Base-by-base conservation (phyloP, 306 rosid genomes). In the Dalbergia cochinchinensis region DNA sequence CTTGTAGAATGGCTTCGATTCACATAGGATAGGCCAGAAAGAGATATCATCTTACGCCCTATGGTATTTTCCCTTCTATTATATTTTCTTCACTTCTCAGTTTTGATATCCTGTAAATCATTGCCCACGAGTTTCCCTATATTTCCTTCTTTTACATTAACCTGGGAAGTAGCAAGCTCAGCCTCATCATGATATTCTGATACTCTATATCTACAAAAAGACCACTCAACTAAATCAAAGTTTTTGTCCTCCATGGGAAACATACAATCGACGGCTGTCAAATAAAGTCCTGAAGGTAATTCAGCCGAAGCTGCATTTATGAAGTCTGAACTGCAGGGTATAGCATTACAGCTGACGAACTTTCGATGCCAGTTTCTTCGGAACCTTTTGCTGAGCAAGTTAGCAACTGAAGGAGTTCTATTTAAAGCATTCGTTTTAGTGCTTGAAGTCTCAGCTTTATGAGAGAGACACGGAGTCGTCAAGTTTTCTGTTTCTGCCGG, bases 191-290 rank as follows among this genome's bases (percentile, higher is more conserved):
- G 88, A 82, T 55, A 92, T 59, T 74, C 48, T 6, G 92, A 85
- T 76, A 89, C 77, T 85, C 98, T 88, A 79, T 83, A 88, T 85
- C 85, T 86, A 39, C 92, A 87, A 69, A 94, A 79, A 83, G 90
- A 89, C 93, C 86, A 90, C 81, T 88, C 93, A 82, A 88, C 87
- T 42, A 87, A 73, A 77, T 83, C 88, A 73, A 87, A 89, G 64
- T 75, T 76, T 71, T 85, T 73, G 37, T 83, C 74, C 81, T 84
- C 81, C 3, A 50, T 45, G 0, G 87, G 84, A 82, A 86, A 83
- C 76, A 76, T 84, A 77, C 94, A 88, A 69, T 87, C 83, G 73
- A 86, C 88, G 65, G 98, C 98, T 37, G 73, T 67, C 85, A 87
- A 87, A 80, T 62, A 63, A 73, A 94, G 89, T 84, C 92, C 94